phyloP scores from a whole-genome alignment of 345 rosid genomes.

The Hevea brasiliensis region DNA sequence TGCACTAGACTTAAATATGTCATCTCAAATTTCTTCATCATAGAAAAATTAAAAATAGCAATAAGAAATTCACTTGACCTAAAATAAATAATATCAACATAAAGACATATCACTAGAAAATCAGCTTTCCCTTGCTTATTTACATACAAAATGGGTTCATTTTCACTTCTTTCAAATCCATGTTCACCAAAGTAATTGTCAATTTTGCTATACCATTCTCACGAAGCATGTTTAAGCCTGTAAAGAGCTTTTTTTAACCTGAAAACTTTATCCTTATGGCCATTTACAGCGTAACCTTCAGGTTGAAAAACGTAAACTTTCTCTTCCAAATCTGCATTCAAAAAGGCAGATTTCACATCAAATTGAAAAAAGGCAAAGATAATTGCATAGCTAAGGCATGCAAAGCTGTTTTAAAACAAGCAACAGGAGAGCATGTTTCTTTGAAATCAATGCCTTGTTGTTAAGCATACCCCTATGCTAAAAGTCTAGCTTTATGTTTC shows the following conservation, averaged over 20 bases:
- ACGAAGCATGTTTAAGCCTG: too few relatives aligned
- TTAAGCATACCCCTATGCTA: background rate
- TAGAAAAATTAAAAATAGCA: background rate
- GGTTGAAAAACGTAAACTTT: background rate
- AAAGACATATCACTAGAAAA: background rate
- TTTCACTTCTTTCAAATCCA: background rate
- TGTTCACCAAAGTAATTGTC: background rate
- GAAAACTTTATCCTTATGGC: too few relatives aligned
- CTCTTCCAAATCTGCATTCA: background rate
- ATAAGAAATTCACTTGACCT: background rate
- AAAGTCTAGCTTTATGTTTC: background rate
- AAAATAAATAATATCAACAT: slow-evolving; percentile 1
- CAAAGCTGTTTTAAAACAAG: background rate
- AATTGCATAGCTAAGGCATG: background rate
- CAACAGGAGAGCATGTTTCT: background rate
- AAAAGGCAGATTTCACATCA: background rate
- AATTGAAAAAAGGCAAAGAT: background rate
- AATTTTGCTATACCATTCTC: background rate
- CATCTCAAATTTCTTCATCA: background rate
- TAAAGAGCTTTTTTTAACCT: too few relatives aligned
- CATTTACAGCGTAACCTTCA: too few relatives aligned
- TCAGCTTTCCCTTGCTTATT: background rate
- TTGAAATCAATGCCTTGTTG: background rate
- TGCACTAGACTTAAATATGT: background rate
- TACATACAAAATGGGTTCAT: background rate